Evolutionary conservation across 345 rosid genomes (phyloP), one percentile per base, ranked within the genome.

Genomic region (Acer yangbiense): DNA sequence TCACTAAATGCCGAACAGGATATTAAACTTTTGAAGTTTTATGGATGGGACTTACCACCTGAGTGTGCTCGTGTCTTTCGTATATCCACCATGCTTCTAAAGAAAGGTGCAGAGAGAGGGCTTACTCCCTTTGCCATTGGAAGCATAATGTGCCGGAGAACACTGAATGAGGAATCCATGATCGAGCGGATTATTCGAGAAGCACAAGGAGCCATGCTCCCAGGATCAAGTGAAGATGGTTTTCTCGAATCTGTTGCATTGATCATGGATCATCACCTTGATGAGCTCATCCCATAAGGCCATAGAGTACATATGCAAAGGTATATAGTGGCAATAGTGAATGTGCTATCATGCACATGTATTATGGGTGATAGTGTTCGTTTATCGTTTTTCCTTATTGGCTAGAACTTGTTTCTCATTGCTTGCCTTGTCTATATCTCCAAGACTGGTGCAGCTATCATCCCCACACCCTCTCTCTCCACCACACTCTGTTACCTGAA

Each of bases 81-180:
- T 43, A 90, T 92, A 77, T 92, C 94, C 52, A 91, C 93, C 54
- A 89, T 91, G 94, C 98, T 94, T 80, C 85, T 92, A 64, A 90
- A 92, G 89, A 92, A 92, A 85, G 98, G 94, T 27, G 85, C 81
- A 21, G 83, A 83, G 76, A 89, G 91, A 71, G 94, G 93, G 68
- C 88, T 92, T 32, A 84, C 93, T 75, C 92, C 97, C 73, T 92
- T 81, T 65, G 39, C 86, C 67, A 90, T 92, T 0, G 98, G 97
- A 83, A 87, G 88, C 82, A 83, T 91, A 54, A 92, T 92, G 97
- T 91, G 97, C 79, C 83, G 97, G 82, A 89, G 87, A 74, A 90
- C 90, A 14, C 60, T 92, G 60, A 73, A 81, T 14, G 77, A 86
- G 68, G 88, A 88, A 72, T 92, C 98, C 32, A 81, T 80, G 65